A percentile compares a stretch with the other conserved stretches of the same genome.
Evolutionary conservation across 805 yeast genomes (phyloP).

Genomic region (Candida ipomoeae): DNA sequence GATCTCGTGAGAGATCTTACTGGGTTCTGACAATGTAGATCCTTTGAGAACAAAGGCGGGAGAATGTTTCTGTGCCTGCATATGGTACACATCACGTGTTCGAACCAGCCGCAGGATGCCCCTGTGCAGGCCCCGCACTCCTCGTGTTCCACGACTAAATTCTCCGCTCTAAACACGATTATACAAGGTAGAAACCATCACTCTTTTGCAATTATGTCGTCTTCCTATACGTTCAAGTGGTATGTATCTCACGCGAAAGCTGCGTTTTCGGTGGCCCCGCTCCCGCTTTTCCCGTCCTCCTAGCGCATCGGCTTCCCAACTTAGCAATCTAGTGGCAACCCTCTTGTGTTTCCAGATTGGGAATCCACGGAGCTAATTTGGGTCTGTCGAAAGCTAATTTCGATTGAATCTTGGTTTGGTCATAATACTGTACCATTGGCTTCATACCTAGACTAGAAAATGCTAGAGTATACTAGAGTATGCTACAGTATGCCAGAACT

Average conservation of each 20-base stretch:
- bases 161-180: not conserved
- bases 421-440: too few relatives aligned
- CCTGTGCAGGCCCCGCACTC: conserved; percentile 1
- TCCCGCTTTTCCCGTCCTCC: not conserved
- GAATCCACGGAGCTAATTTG: too few relatives aligned
- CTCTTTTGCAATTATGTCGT: conserved; percentile 23
- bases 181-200: not conserved
- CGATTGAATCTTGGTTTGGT: too few relatives aligned
- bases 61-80: not conserved
- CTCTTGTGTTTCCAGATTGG: not conserved
- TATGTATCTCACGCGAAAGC: conserved; percentile 19
- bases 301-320: not conserved
- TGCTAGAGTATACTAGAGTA: too few relatives aligned
- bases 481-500: too few relatives aligned
- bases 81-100: not conserved
- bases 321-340: not conserved
- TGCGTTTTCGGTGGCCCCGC: too few relatives aligned
- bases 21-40: too few relatives aligned
- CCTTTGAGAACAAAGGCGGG: too few relatives aligned
- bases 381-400: too few relatives aligned
- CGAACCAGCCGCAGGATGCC: not conserved
- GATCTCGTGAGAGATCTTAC: too few relatives aligned
- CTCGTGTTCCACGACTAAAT: not conserved
- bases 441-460: too few relatives aligned
- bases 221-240: conserved; percentile 38